Evolutionary conservation across 2,329 filamentous ascomycete genomes (phyloP), one percentile per base, ranked within the genome.

Genomic region (Penicillium sp.): DNA sequence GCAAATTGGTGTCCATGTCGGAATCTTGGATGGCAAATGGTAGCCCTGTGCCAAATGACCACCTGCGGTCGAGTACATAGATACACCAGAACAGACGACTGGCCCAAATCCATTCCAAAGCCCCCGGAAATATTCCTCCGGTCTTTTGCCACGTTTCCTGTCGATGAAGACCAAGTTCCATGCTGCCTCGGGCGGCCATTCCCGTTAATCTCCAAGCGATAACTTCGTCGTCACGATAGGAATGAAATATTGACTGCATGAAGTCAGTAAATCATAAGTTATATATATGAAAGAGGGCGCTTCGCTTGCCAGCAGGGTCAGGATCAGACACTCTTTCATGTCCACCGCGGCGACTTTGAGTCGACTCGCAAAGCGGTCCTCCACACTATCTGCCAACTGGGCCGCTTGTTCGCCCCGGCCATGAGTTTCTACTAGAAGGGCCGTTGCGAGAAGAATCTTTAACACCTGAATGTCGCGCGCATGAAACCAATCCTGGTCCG

Each of bases 371-470:
- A 72, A 72, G 10, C 60, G 66, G 49, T 71, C 64, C 46, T 71
- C 68, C 2, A 71, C 69, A 46, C 65, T 69, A 51, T 70, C 63
- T 7, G 68, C 68, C 41, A 70, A 46, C 27, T 65, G 51, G 1
- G 66, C 68, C 2, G 68, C 69, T 13, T 61, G 81, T 33, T 88
- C 82, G 67, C 89, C 93, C 54, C 88, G 84, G 0, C 91, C 91
- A 59, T 87, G 84, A 6, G 86, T 87, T 67, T 95, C 90, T 3
- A 90, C 82, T 1, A 87, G 81, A 52, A 94, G 72, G 0, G 87
- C 88, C 55, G 83, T 88, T 55, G 90, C 91, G 64, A 96, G 78
- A 2, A 96, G 80, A 59, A 95, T 83, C 70, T 96, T 97, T 43
- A 96, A 76, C 37, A 89, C 78, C 47, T 90, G 81, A 0, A 88